These are phyloP conservation scores for Phoenix roebelenii DNA, from an alignment of 176 grass and related monocot species.

Conservation along the genomic window DNA sequence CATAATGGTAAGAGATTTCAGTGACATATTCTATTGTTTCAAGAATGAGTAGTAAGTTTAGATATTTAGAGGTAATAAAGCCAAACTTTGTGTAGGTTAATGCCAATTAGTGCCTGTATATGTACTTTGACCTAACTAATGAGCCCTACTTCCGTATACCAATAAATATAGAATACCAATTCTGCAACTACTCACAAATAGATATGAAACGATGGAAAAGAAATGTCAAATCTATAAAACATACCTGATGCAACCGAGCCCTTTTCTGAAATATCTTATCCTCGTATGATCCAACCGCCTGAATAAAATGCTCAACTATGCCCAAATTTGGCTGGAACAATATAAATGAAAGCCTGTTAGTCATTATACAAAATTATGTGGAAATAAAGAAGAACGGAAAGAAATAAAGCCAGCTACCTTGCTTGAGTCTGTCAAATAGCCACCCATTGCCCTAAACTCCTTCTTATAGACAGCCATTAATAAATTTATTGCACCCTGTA, in stretches of 20 bases:
- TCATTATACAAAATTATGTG: background rate
- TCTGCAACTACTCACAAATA: too few species aligned
- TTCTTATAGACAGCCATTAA: slow-evolving; percentile 97
- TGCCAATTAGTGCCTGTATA: too few species aligned
- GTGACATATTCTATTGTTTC: too few species aligned
- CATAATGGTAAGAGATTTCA: too few species aligned
- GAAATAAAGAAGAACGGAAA: too few species aligned
- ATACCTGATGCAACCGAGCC: slow-evolving; percentile 72
- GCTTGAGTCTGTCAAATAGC: slow-evolving; percentile 86
- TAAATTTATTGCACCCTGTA: slow-evolving; percentile 95
- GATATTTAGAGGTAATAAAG: too few species aligned
- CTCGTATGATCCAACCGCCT: slow-evolving; percentile 81
- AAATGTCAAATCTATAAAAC: background rate
- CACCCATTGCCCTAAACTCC: slow-evolving; percentile 72
- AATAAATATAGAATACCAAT: too few species aligned
- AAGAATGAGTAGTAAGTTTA: too few species aligned
- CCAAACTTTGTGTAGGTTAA: too few species aligned
- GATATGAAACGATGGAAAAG: too few species aligned
- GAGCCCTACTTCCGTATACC: too few species aligned
- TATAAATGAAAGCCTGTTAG: slow-evolving; percentile 2
- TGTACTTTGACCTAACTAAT: too few species aligned
- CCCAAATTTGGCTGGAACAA: slow-evolving; percentile 65
- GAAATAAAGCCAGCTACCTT: slow-evolving; percentile 43
- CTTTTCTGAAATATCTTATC: slow-evolving; percentile 99
- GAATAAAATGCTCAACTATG: slow-evolving; percentile 96